A percentile compares a stretch with the other conserved stretches of the same genome.
Conservation (phyloP, 1,284 basidiomycete species). For the Trametes polyzona region DNA sequence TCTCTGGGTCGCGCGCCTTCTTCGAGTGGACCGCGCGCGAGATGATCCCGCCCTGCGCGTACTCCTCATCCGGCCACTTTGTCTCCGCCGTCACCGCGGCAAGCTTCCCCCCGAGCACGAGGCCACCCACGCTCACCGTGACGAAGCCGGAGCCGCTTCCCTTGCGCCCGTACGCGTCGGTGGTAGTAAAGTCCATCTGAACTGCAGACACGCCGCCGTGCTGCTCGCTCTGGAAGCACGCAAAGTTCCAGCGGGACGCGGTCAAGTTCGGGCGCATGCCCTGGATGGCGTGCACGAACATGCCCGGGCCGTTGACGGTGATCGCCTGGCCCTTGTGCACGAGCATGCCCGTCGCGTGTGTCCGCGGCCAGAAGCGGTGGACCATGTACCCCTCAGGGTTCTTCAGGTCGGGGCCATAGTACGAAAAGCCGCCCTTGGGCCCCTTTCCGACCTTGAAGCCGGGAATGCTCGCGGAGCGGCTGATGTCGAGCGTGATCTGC, state of each 20-base stretch:
- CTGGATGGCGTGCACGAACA: constrained; percentile 97
- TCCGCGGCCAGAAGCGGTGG: constrained; percentile 91
- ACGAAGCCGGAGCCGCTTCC: constrained; percentile 82
- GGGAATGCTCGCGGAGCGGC: constrained; percentile 69
- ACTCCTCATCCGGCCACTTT: constrained; percentile 63
- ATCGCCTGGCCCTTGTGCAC: constrained; percentile 73
- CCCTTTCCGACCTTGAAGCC: constrained; percentile 95
- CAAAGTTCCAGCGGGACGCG: constrained; percentile 96
- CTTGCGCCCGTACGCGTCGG: constrained; percentile 71
- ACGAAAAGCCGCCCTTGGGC: constrained; percentile 86
- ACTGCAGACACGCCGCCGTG: constrained; percentile 83
- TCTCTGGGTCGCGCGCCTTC: constrained; percentile 67
- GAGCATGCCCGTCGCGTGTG: constrained; percentile 70
- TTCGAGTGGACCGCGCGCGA: constrained; percentile 76
- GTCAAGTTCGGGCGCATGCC: constrained; percentile 97
- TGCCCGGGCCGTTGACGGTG: constrained; percentile 77
- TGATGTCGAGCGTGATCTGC: constrained; percentile 79
- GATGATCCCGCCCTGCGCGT: constrained; percentile 49
- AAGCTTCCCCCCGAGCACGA: constrained; percentile 81
- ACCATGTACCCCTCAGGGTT: constrained; percentile 89
- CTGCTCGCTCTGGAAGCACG: constrained; percentile 78
- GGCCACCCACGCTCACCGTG: constrained; percentile 82
- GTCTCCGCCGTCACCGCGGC: constrained; percentile 76
- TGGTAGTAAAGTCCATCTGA: constrained; percentile 97
- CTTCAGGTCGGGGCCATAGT: constrained; percentile 80